These are phyloP conservation scores for Durusdinium trenchii DNA, from an alignment of 73 alveolate genomes.

Conservation along the genomic window DNA sequence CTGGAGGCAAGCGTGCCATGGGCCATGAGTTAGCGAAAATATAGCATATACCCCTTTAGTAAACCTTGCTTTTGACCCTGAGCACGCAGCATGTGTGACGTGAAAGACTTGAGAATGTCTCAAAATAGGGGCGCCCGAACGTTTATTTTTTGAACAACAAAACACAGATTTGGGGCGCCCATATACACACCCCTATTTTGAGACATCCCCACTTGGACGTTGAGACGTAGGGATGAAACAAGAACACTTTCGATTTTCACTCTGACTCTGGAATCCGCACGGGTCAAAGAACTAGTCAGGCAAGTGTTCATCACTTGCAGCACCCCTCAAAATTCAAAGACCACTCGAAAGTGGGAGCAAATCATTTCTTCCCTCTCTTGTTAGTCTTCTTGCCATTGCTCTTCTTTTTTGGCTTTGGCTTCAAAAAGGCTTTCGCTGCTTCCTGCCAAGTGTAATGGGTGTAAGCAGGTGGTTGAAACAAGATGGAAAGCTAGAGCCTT, in stretches of 20 bases:
- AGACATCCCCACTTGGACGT: neutral
- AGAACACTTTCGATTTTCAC: neutral
- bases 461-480: neutral
- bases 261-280: neutral
- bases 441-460: neutral
- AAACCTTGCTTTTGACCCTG: neutral
- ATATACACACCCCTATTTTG: neutral
- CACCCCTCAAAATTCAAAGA: neutral
- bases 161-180: neutral
- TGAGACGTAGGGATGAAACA: neutral
- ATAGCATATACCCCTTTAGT: neutral
- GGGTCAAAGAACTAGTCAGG: neutral
- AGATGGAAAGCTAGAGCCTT: neutral
- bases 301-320: neutral
- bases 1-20: neutral
- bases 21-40: neutral
- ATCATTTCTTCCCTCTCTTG: neutral
- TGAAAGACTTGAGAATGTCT: too few relatives aligned
- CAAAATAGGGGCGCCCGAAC: too few relatives aligned
- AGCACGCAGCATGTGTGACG: neutral
- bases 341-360: neutral
- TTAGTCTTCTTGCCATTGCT: neutral
- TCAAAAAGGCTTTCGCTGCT: conserved; percentile 18
- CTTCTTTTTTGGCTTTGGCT: neutral
- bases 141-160: neutral